Percentiles rank a stretch among this genome's conserved stretches.
Conservation (phyloP, 495 filamentous ascomycete genomes). For the Amphirosellinia nigrospora region DNA sequence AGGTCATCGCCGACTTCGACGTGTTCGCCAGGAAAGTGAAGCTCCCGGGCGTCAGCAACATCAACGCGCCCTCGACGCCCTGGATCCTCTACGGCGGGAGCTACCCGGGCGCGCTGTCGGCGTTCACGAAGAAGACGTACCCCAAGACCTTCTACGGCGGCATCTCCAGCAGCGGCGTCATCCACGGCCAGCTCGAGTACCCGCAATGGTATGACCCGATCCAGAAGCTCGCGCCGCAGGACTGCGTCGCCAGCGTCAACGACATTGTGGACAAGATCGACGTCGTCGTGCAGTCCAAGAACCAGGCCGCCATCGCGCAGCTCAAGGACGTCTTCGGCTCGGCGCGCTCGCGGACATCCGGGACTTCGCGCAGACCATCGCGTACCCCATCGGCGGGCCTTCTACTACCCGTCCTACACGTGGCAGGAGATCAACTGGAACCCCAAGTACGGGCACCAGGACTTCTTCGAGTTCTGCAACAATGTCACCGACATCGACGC, state of each 20-base stretch:
- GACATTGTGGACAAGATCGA: slow-evolving; percentile 48
- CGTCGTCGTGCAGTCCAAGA: slow-evolving; percentile 34
- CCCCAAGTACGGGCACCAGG: slow-evolving; percentile 28
- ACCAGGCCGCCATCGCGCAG: slow-evolving; percentile 36
- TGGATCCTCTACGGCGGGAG: slow-evolving; percentile 50
- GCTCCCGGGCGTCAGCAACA: slow-evolving; percentile 39
- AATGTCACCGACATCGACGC: slow-evolving; percentile 52
- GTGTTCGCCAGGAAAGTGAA: slow-evolving; percentile 46
- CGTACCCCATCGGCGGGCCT: slow-evolving; percentile 48
- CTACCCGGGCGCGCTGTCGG: slow-evolving; percentile 44
- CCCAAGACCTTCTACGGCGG: slow-evolving; percentile 44
- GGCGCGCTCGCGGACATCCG: slow-evolving; percentile 38
- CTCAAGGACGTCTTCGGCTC: slow-evolving; percentile 48
- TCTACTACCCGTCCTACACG: slow-evolving; percentile 50
- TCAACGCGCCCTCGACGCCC: slow-evolving; percentile 41
- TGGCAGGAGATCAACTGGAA: slow-evolving; percentile 55
- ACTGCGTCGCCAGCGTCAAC: slow-evolving; percentile 49
- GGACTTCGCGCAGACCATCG: slow-evolving; percentile 50
- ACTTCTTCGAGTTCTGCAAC: slow-evolving; percentile 53
- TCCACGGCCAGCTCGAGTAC: slow-evolving; percentile 39
- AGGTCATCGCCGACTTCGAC: slow-evolving; percentile 48
- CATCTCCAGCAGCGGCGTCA: slow-evolving; percentile 44
- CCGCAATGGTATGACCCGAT: slow-evolving; percentile 48
- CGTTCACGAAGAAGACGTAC: slow-evolving; percentile 43
- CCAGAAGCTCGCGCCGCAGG: slow-evolving; percentile 47